Conservation (phyloP, 495 filamentous ascomycete species). For the Trichoderma gamsii region DNA sequence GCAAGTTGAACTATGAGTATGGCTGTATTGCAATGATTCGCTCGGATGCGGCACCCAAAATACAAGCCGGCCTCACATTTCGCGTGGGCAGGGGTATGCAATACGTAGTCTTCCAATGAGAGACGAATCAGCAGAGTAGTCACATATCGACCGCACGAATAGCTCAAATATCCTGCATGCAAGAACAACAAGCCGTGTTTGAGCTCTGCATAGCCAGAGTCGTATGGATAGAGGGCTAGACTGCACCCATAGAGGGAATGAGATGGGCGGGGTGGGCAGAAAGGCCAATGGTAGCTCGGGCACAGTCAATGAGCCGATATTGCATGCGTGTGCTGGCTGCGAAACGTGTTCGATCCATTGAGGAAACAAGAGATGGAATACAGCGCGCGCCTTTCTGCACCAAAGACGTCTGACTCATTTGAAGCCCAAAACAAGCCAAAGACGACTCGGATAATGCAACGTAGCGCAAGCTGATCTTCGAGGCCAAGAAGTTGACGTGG, state of each 20-base stretch:
- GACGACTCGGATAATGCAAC: no score
- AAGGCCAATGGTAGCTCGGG: neutral
- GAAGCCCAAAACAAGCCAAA: no score
- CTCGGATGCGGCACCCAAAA: neutral
- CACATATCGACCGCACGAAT: neutral
- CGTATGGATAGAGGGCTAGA: neutral
- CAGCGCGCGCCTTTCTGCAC: neutral
- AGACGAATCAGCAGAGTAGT: neutral
- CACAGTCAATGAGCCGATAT: neutral
- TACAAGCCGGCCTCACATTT: neutral
- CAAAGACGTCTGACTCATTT: no score
- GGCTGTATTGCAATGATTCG: neutral
- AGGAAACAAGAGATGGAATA: neutral
- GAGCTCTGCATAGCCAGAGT: neutral
- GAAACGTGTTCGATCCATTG: neutral
- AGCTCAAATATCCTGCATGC: conserved; percentile 7
- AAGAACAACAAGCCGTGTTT: neutral
- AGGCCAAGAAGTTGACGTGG: no score
- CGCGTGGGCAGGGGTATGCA: neutral
- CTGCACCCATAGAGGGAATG: neutral
- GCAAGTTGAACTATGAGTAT: neutral
- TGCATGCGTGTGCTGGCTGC: neutral
- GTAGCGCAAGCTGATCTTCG: no score
- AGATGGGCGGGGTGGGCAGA: neutral
- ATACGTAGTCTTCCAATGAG: neutral